phyloP scores from a whole-genome alignment of 345 rosid species.

The Geranium brycei region DNA sequence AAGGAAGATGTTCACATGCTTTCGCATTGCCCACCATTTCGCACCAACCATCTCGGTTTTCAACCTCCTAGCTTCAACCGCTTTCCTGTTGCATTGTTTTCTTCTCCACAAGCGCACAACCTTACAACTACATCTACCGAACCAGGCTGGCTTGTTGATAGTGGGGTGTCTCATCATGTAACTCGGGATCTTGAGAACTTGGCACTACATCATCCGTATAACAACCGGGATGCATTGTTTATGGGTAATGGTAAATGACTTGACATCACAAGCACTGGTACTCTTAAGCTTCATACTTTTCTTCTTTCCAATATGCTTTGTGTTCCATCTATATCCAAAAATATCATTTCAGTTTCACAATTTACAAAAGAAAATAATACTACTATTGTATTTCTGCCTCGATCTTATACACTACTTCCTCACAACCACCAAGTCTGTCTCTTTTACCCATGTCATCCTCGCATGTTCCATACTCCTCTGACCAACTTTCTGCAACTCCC shows the following conservation, averaged over 20 bases:
- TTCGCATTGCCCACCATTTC: too few species aligned
- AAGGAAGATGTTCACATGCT: too few species aligned
- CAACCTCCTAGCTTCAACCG: too few species aligned
- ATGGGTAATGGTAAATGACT: constrained; percentile 4
- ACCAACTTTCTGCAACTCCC: too few species aligned
- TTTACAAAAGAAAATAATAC: not conserved
- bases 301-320: not conserved
- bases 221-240: not conserved
- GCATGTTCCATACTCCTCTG: too few species aligned
- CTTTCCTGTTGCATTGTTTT: too few species aligned
- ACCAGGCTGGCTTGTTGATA: not conserved
- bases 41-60: too few species aligned
- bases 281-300: not conserved
- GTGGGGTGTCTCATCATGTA: constrained; percentile 6
- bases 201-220: not conserved
- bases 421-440: not conserved
- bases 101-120: too few species aligned
- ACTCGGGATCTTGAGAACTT: not conserved
- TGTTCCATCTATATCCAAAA: not conserved
- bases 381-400: constrained; percentile 4
- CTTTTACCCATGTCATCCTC: not conserved
- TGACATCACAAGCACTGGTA: constrained; percentile 7
- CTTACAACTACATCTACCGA: too few species aligned
- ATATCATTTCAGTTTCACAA: not conserved
- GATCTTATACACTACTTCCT: constrained; percentile 4